A percentile compares a stretch with the other conserved stretches of the same genome.
Conservation (phyloP, 768 basidiomycete genomes). For the Sporobolomyces roseus region DNA sequence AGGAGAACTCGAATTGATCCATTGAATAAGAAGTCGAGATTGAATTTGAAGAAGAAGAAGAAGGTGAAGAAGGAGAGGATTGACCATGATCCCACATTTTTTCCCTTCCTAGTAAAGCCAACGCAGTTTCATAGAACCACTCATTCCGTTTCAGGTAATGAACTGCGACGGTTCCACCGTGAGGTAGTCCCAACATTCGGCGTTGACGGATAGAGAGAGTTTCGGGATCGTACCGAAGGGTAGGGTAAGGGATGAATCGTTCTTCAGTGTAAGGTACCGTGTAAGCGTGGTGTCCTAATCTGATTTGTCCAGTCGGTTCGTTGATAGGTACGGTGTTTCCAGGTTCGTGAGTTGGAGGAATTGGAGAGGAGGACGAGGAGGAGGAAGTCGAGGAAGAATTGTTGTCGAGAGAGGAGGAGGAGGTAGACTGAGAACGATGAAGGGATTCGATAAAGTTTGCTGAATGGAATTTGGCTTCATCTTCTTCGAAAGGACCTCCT, state of each 20-base stretch:
- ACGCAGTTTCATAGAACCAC: constrained; percentile 92
- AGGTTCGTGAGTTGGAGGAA: not conserved
- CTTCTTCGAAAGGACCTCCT: constrained; percentile 36
- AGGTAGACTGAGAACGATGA: not conserved
- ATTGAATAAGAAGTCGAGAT: no score
- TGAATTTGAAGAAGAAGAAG: no score
- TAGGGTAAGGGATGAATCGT: constrained; percentile 40
- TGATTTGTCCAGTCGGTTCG: constrained; percentile 35
- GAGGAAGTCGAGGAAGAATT: constrained; percentile 7
- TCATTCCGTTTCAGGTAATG: constrained; percentile 96
- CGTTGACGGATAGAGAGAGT: constrained; percentile 35
- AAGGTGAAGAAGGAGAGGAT: constrained; percentile 34
- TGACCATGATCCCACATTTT: constrained; percentile 44
- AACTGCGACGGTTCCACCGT: constrained; percentile 86
- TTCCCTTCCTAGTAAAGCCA: constrained; percentile 64
- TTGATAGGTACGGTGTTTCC: constrained; percentile 6
- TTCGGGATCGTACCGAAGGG: constrained; percentile 40
- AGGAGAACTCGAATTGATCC: constrained; percentile 5
- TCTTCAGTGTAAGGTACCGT: constrained; percentile 37
- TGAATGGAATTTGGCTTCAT: not conserved
- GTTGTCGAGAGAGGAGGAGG: not conserved
- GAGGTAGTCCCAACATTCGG: constrained; percentile 44
- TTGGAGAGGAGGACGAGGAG: not conserved
- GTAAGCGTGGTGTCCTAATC: constrained; percentile 33
- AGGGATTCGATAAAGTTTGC: not conserved